phyloP scores from a whole-genome alignment of 129 eudicot genomes.

The Chrysanthemum seticuspe region DNA sequence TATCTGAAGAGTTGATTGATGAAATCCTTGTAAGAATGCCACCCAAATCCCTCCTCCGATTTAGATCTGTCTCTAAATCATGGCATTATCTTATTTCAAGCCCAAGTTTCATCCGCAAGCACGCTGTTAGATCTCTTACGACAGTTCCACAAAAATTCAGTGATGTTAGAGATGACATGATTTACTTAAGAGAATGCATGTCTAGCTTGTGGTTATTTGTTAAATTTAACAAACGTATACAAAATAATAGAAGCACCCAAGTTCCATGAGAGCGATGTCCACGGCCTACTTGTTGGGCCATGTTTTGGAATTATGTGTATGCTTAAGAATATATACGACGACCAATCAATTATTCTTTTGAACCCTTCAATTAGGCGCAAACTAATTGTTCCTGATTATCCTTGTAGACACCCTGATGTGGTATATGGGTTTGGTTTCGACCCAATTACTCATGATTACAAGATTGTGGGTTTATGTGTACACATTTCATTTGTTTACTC shows the following conservation, averaged over 20 bases:
- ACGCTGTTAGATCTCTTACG: not conserved
- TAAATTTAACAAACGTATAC: not conserved
- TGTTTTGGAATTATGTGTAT: not conserved
- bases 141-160: no score
- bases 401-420: not conserved
- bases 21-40: slow-evolving; percentile 1
- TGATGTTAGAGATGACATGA: rapidly evolving
- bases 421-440: not conserved
- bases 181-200: rapidly evolving
- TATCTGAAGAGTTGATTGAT: not conserved
- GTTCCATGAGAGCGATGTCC: not conserved
- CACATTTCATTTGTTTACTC: not conserved
- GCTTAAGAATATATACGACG: not conserved
- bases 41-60: not conserved
- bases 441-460: not conserved
- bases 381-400: not conserved
- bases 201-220: no score
- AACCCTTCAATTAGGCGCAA: not conserved
- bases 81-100: not conserved
- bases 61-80: slow-evolving; percentile 1
- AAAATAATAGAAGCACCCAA: not conserved
- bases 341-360: not conserved
- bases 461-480: not conserved
- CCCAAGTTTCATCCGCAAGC: not conserved
- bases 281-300: not conserved